Conservation (phyloP, 352 stramenopile genomes). For the Globisporangium heterothallicum region DNA sequence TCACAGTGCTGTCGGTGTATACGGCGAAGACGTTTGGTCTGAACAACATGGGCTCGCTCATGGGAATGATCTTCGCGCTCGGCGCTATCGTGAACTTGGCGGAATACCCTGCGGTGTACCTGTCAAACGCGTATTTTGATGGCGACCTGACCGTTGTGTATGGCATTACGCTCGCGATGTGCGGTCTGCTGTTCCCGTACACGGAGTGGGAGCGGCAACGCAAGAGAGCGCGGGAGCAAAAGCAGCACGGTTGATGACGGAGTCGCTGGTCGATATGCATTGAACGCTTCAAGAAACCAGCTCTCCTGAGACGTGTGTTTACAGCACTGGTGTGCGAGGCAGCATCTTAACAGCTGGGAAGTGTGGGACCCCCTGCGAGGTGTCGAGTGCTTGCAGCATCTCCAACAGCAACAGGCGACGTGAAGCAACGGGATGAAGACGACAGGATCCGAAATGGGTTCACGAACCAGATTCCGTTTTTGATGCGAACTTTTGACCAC, state of each 20-base stretch:
- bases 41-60: slow-evolving; percentile 76
- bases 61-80: slow-evolving; percentile 79
- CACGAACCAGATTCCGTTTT: too few relatives aligned
- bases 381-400: not conserved
- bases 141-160: slow-evolving; percentile 57
- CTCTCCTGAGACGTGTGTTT: too few relatives aligned
- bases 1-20: slow-evolving; percentile 82
- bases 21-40: slow-evolving; percentile 84
- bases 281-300: too few relatives aligned
- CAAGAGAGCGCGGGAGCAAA: slow-evolving; percentile 35
- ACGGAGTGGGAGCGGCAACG: slow-evolving; percentile 52
- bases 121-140: slow-evolving; percentile 51
- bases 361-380: not conserved
- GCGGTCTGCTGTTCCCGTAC: slow-evolving; percentile 50
- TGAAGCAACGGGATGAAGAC: too few relatives aligned
- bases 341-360: too few relatives aligned
- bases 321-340: too few relatives aligned
- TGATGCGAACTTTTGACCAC: not conserved
- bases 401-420: too few relatives aligned
- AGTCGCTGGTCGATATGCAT: too few relatives aligned
- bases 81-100: slow-evolving; percentile 63
- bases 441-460: too few relatives aligned
- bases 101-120: slow-evolving; percentile 72
- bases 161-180: slow-evolving; percentile 38
- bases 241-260: too few relatives aligned